These are phyloP conservation scores for Suillus variegatus DNA, from an alignment of 768 basidiomycete species.

Conservation along the genomic window DNA sequence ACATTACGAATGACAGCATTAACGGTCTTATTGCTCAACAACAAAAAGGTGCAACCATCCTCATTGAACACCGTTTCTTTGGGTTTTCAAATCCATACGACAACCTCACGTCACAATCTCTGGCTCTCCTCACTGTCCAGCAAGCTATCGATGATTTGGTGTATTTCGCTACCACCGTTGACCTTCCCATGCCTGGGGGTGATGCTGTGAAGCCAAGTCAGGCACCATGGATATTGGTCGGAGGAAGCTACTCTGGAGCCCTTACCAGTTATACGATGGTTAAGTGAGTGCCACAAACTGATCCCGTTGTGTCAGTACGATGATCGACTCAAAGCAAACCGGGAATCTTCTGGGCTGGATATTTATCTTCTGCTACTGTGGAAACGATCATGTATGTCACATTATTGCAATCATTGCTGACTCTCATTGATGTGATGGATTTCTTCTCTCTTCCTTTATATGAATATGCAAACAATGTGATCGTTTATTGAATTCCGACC, in stretches of 20 bases:
- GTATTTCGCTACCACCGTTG: conserved; percentile 68
- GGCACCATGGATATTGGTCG: conserved; percentile 44
- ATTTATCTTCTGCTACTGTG: conserved; percentile 48
- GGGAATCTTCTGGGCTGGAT: conserved; percentile 42
- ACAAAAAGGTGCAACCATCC: conserved; percentile 55
- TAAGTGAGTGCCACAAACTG: conserved; percentile 42
- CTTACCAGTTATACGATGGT: conserved; percentile 68
- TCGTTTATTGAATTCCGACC: not conserved
- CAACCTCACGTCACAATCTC: conserved; percentile 58
- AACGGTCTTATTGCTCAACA: conserved; percentile 42
- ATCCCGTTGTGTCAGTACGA: not conserved
- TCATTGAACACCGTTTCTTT: conserved; percentile 76
- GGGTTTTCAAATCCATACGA: conserved; percentile 69
- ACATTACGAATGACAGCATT: conserved; percentile 64
- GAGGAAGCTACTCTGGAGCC: conserved; percentile 46
- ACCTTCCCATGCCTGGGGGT: conserved; percentile 68
- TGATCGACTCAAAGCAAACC: conserved; percentile 33
- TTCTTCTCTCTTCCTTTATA: not conserved
- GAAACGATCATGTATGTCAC: conserved; percentile 42
- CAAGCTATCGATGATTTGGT: conserved; percentile 75
- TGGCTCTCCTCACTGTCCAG: conserved; percentile 64
- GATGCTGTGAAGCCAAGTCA: conserved; percentile 56
- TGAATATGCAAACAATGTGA: not conserved
- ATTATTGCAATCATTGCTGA: conserved; percentile 34
- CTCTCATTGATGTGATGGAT: not conserved